Conservation (phyloP, 441 rosid species). For the Croton laevigatus region DNA sequence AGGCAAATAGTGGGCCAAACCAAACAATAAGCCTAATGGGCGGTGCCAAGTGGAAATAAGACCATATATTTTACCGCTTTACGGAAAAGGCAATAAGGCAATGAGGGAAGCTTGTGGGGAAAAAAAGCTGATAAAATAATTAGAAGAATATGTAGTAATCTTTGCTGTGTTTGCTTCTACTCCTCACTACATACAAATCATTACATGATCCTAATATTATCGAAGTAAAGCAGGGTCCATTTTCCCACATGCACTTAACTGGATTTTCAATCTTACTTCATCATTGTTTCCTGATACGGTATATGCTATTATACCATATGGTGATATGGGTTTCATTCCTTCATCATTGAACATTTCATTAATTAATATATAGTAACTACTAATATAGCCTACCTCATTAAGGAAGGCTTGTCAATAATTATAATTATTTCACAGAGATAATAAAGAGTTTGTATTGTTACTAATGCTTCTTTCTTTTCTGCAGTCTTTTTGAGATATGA, state of each 20-base stretch:
- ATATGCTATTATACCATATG: slow-evolving; percentile 13
- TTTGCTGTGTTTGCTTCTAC: slow-evolving; percentile 66
- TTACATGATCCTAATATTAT: slow-evolving; percentile 30
- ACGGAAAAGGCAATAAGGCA: slow-evolving; percentile 20
- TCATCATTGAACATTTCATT: slow-evolving; percentile 37
- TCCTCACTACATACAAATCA: slow-evolving; percentile 45
- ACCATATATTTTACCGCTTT: slow-evolving; percentile 27
- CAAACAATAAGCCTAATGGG: neutral
- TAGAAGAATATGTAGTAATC: slow-evolving; percentile 40
- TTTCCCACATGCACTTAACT: slow-evolving; percentile 47
- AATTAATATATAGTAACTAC: neutral
- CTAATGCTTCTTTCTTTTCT: neutral
- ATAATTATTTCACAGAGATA: neutral
- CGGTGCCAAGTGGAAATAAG: slow-evolving; percentile 29
- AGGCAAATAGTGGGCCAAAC: slow-evolving; percentile 12
- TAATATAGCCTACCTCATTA: neutral
- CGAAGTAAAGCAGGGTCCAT: slow-evolving; percentile 42
- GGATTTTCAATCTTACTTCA: slow-evolving; percentile 30
- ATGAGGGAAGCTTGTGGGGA: slow-evolving; percentile 26
- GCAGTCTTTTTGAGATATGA: neutral
- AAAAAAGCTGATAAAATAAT: slow-evolving; percentile 27
- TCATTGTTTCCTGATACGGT: slow-evolving; percentile 36
- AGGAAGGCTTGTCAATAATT: neutral
- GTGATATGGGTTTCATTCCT: slow-evolving; percentile 25
- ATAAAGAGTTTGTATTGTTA: neutral